Conservation (phyloP, 441 rosid species). For the Adansonia gregorii region DNA sequence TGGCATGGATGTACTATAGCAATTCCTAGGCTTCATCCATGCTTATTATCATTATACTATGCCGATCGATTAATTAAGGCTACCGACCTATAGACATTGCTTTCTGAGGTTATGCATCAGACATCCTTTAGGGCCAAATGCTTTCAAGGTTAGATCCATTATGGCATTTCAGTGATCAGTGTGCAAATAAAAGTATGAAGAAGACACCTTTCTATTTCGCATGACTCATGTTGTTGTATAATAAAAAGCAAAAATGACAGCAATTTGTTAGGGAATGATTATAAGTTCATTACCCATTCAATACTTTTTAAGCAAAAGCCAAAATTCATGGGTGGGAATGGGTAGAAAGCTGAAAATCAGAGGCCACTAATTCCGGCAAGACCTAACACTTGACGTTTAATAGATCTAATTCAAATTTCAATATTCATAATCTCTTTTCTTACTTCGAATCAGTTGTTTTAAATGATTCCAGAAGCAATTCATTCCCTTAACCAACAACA, state of each 20-base stretch:
- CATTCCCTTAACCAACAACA: conserved; percentile 4
- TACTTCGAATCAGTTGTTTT: too few relatives aligned
- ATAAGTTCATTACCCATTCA: conserved; percentile 18
- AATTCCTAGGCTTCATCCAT: conserved; percentile 2
- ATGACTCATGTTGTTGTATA: conserved; percentile 30
- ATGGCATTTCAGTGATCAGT: conserved; percentile 29
- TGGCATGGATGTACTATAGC: conserved; percentile 23
- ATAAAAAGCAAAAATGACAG: conserved; percentile 29
- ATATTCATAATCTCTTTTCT: too few relatives aligned
- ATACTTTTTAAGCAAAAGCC: conserved; percentile 41
- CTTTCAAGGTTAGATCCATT: conserved; percentile 23
- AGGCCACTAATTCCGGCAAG: conserved; percentile 9
- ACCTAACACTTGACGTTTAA: background rate
- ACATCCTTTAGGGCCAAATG: conserved; percentile 23
- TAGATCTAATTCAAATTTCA: too few relatives aligned
- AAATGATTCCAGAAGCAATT: background rate
- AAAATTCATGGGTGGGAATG: conserved; percentile 39
- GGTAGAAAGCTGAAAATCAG: conserved; percentile 26
- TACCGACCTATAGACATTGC: background rate
- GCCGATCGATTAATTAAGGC: conserved; percentile 7
- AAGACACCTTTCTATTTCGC: conserved; percentile 20
- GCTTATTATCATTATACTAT: background rate
- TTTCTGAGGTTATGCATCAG: conserved; percentile 21
- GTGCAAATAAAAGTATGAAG: conserved; percentile 17
- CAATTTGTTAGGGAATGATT: conserved; percentile 30